Percentiles rank a stretch among this genome's conserved stretches.
Conservation (phyloP, 768 basidiomycete species). For the Kockovaella imperatae region DNA sequence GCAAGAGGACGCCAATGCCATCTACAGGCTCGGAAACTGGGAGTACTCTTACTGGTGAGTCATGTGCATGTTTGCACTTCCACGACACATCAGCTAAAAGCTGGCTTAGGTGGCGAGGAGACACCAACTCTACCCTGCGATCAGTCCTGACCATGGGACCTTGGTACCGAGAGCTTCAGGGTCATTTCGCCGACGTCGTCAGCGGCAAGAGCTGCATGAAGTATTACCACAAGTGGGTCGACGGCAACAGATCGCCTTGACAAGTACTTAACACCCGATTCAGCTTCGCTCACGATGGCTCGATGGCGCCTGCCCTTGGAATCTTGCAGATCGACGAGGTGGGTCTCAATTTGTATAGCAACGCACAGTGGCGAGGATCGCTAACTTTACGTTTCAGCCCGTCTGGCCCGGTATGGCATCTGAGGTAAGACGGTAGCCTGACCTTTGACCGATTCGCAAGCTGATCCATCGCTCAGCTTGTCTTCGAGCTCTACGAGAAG, state of each 20-base stretch:
- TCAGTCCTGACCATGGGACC: conserved; percentile 22
- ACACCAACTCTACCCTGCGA: conserved; percentile 19
- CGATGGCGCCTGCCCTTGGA: conserved; percentile 27
- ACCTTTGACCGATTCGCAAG: not conserved
- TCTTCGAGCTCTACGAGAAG: conserved; percentile 30
- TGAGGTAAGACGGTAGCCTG: conserved; percentile 4
- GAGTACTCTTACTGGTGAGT: no score
- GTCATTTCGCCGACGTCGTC: conserved; percentile 10
- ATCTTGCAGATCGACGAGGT: conserved; percentile 23
- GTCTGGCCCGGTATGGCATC: conserved; percentile 36
- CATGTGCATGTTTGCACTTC: no score
- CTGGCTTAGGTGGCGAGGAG: conserved; percentile 21
- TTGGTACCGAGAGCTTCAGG: conserved; percentile 22
- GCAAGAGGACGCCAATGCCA: not conserved
- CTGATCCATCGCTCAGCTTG: not conserved
- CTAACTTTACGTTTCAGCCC: not conserved
- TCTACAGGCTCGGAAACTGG: conserved; percentile 5
- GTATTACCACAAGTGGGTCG: conserved; percentile 23
- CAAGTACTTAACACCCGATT: not conserved
- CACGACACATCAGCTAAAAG: no score
- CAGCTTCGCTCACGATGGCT: conserved; percentile 34
- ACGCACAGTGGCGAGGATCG: not conserved
- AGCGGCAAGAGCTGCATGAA: conserved; percentile 7
- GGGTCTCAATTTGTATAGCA: not conserved
- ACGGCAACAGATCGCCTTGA: not conserved